Evolutionary conservation across 1,284 basidiomycete species (phyloP).

Genomic region (Ceratorhiza oryzae-sativae): DNA sequence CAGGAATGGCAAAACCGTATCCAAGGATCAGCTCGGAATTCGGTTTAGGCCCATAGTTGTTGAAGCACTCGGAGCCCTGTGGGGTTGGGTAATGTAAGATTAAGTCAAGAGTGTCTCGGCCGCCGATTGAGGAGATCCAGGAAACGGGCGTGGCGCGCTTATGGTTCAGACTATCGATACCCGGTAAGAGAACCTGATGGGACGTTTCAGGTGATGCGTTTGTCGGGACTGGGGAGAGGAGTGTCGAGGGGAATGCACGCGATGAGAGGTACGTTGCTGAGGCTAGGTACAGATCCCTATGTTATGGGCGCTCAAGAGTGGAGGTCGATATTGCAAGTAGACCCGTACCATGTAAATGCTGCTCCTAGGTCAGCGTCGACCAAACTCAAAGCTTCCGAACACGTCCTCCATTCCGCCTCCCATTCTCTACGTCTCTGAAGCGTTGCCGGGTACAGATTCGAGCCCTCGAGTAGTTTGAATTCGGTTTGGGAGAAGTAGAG

Average conservation of each 20-base stretch:
- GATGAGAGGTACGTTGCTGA: conserved; percentile 82
- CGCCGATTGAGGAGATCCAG: conserved; percentile 67
- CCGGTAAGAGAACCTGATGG: conserved; percentile 83
- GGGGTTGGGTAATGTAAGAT: conserved; percentile 58
- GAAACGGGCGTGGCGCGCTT: conserved; percentile 73
- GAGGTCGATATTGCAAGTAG: background rate
- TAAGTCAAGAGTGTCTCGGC: conserved; percentile 47
- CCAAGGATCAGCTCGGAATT: conserved; percentile 87
- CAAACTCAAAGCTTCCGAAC: conserved; percentile 54
- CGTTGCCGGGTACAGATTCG: conserved; percentile 79
- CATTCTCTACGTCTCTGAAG: conserved; percentile 66
- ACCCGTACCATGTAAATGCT: conserved; percentile 68
- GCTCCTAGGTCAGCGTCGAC: conserved; percentile 57
- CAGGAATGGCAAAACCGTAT: conserved; percentile 80
- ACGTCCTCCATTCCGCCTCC: conserved; percentile 65
- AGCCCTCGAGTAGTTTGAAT: conserved; percentile 69
- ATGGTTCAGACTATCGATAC: conserved; percentile 86
- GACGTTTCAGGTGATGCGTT: conserved; percentile 57
- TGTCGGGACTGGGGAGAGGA: conserved; percentile 67
- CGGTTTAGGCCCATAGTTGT: conserved; percentile 86
- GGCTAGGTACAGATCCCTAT: conserved; percentile 73
- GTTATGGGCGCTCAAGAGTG: background rate
- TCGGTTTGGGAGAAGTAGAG: conserved; percentile 75
- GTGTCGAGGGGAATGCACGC: conserved; percentile 83
- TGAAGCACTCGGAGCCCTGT: conserved; percentile 73